phyloP scores from a whole-genome alignment of 192 early-diverging fungal genomes.

The Backusella australiensis region DNA sequence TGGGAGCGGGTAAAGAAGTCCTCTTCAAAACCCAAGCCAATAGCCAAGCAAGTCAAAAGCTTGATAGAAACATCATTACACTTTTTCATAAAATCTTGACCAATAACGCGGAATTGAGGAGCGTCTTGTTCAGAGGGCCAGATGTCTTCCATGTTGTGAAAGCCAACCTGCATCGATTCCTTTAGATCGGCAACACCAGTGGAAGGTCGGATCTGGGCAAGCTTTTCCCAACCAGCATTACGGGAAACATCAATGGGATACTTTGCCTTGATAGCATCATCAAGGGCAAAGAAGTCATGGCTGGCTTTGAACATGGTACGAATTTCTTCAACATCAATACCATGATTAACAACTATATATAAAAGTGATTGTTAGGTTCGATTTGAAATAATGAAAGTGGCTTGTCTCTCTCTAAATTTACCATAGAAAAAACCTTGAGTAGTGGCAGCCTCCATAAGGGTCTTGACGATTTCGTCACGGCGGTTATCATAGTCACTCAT shows the following conservation, averaged over 20 bases:
- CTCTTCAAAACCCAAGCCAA: constrained; percentile 20
- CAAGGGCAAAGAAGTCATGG: constrained; percentile 23
- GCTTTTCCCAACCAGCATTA: constrained; percentile 30
- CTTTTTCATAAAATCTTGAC: constrained; percentile 19
- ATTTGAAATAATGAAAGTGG: background rate
- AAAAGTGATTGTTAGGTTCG: background rate
- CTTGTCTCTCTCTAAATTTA: background rate
- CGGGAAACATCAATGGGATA: constrained; percentile 20
- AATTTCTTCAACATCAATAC: constrained; percentile 15
- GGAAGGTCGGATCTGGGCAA: constrained; percentile 17
- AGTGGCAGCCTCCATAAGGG: constrained; percentile 24
- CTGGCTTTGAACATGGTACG: constrained; percentile 24
- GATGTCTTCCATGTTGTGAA: constrained; percentile 22
- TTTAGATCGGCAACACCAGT: constrained; percentile 23
- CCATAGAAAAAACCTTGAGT: constrained; percentile 33
- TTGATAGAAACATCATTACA: constrained; percentile 26
- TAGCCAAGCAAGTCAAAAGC: constrained; percentile 15
- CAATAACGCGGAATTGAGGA: constrained; percentile 14
- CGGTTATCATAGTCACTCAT: constrained; percentile 21
- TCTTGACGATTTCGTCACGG: constrained; percentile 18
- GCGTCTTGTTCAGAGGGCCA: constrained; percentile 28
- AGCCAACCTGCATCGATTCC: constrained; percentile 28
- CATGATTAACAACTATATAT: constrained; percentile 25
- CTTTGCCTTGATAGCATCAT: constrained; percentile 22
- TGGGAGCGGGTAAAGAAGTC: constrained; percentile 30